These are phyloP conservation scores for Coniochaeta pulveracea DNA, from an alignment of 2,329 filamentous ascomycete genomes.

Conservation along the genomic window DNA sequence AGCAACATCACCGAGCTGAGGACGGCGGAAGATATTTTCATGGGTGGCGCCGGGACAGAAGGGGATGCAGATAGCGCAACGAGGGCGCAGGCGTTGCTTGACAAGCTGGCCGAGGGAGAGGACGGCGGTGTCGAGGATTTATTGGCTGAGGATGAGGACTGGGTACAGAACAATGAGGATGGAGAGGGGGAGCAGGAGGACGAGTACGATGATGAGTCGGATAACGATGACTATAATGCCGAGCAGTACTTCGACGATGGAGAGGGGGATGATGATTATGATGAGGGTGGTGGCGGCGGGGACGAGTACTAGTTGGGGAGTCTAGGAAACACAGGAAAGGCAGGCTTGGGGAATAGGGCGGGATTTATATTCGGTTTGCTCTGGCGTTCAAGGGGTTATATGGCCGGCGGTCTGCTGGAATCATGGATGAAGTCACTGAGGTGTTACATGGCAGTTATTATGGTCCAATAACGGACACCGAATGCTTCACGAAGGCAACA, in stretches of 20 bases:
- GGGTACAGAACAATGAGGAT: conserved; percentile 25
- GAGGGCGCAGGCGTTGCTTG: conserved; percentile 24
- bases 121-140: conserved; percentile 21
- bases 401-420: no score
- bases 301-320: conserved; percentile 14
- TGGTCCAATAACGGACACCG: no score
- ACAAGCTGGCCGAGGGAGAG: conserved; percentile 27
- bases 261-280: conserved; percentile 40
- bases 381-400: no score
- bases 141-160: conserved; percentile 39
- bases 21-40: conserved; percentile 39
- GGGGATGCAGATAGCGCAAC: conserved; percentile 18
- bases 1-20: conserved; percentile 34
- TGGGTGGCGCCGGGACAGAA: no score
- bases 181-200: conserved; percentile 31
- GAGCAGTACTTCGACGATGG: conserved; percentile 50
- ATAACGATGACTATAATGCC: conserved; percentile 45
- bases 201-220: conserved; percentile 45
- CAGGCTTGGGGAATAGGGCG: not conserved
- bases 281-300: conserved; percentile 34
- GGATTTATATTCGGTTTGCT: no score
- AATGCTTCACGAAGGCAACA: no score
- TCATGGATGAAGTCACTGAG: no score
- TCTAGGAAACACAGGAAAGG: not conserved
- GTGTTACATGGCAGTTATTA: no score